Evolutionary conservation across 2,329 filamentous ascomycete species (phyloP), one percentile per base, ranked within the genome.

Genomic region (Ilyonectria sp.): DNA sequence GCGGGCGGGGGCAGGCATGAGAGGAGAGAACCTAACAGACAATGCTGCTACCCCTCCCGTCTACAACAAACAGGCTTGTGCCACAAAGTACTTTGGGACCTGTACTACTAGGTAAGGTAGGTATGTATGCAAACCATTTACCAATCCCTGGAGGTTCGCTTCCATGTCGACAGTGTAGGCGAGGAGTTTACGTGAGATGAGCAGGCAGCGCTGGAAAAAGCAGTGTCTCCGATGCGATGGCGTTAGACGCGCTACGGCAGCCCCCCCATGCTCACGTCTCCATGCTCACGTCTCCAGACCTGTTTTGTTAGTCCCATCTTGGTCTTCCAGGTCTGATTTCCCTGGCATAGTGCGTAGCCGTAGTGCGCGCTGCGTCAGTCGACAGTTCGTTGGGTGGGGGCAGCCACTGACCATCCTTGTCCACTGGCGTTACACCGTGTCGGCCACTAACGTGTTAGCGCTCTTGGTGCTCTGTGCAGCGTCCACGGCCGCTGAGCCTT

Each of bases 351-450:
- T 59, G 60, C 60, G 65, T 72, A 54, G 35, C 50, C 59, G 49
- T 73, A 68, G 71, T 67, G 68, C 69, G 53, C 63, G 50, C 64
- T 71, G 69, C 61, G 58, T 68, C 59, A 68, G 71, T 65, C 61
- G 56, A 67, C 54, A 68, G 65, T 60, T 61, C 61, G 46, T 60
- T 53, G 40, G 53, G 65, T 65, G 64, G 64, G 58, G 60, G 60
- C 46, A 71, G 66, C 65, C 62, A 61, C 61, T 53, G 43, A 65
- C 64, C 64, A 52, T 69, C 65, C 73, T 68, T 73, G 72, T 69
- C 72, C 72, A 75, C 70, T 75, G 69, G 71, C 69, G 72, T 75
- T 75, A 72, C 73, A 75, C 71, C 74, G 71, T 75, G 62, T 21
- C 47, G 57, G 61, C 66, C 70, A 72, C 73, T 75, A 75, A 63